Base-by-base conservation (phyloP, 331 rosid species). In the Spiraea crenata region DNA sequence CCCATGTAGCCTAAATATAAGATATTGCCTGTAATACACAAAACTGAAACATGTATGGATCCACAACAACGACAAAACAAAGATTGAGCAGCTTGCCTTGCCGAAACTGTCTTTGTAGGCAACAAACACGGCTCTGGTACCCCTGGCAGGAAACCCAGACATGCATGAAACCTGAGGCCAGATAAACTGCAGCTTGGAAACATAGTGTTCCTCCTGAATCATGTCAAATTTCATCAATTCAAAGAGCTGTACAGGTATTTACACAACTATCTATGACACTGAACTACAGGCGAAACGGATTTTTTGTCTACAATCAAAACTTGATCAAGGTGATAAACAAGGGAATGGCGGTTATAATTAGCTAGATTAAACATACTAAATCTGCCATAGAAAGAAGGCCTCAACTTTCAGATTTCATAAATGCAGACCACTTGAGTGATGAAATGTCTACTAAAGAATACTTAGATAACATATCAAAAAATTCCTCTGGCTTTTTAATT, bases 121-220 rank as follows among this genome's bases (percentile, higher is more conserved):
- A 63, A 74, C 91, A 49, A 93, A 65, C 50, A 89, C 76, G 10
- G 87, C 78, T 87, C 85, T 86, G 69, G 86, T 82, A 9, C 97
- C 97, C 72, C 95, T 83, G 35, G 89, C 80, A 63, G 96, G 96
- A 84, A 77, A 89, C 63, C 91, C 96, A 56, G 95, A 76, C 50
- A 81, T 68, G 64, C 99, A 93, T 15, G 91, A 83, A 11, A 86
- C 90, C 71, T 91, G 96, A 69, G 99, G 99, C 99, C 99, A 93
- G 6, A 90, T 41, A 64, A 90, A 86, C 70, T 79, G 84, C 81
- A 93, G 83, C 81, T 82, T 91, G 50, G 96, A 89, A 69, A 89
- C 87, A 35, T 79, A 89, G 80, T 86, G 99, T 76, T 93, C 92
- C 79, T 93, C 99, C 96, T 89, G 85, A 74, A 67, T 66, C 74